Evolutionary conservation across 2,329 filamentous ascomycete genomes (phyloP), one percentile per base, ranked within the genome.

Genomic region (Cladosporium sp.): DNA sequence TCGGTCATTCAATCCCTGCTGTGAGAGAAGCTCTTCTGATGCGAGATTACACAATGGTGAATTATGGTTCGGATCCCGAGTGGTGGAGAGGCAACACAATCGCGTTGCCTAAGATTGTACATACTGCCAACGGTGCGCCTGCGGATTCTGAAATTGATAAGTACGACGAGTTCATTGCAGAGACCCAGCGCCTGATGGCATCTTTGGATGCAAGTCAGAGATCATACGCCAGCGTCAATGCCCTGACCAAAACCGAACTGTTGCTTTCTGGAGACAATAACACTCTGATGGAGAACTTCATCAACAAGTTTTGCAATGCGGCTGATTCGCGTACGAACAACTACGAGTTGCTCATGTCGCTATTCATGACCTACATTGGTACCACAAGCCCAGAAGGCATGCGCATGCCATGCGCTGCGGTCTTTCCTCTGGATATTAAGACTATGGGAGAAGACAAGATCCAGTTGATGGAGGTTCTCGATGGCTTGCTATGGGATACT

Each of bases 41-140:
- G 39, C 74, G 78, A n/a, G 71, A 73, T 7, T 70, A 76, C 24
- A 64, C 74, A 5, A 68, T 77, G 22, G 66, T 71, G 2, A 74
- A 80, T 58, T 87, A 87, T 63, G 82, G 81, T 42, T 69, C 78
- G 54, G 78, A 84, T 58, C 63, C 74, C 1, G 79, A 83, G 10
- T 87, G 84, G 84, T 87, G 84, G 84, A 81, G 79, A 63, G 84
- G 84, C 19, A 76, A 75, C 28, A 67, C 77, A 0, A 79, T 83
- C 24, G 71, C 76, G 28, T 68, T 78, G 13, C 75, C 80, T 3
- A 78, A 76, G 47, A 78, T 81, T 20, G 75, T 84, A n/a, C 79
- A 51, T 65, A 76, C 57, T 65, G 69, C 60, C 3, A 65, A 64
- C 20, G 64, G 64, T 3, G 53, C 28, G 19, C 60, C 64, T 35